Evolutionary conservation across 192 early-diverging fungal genomes (phyloP).

Genomic region (Jimgerdemannia lactiflua): DNA sequence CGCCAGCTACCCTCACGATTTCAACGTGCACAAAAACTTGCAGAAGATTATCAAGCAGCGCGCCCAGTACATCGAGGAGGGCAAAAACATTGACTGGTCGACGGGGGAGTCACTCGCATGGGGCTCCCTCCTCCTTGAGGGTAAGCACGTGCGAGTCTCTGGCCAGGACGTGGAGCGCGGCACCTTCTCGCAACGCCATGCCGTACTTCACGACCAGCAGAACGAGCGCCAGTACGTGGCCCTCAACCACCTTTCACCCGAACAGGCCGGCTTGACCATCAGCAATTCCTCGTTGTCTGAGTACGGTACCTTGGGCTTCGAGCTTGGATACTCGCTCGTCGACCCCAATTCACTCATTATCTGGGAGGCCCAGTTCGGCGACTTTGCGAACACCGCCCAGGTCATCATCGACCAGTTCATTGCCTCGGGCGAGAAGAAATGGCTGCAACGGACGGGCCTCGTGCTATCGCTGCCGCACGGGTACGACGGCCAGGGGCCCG

Average conservation of each 20-base stretch:
- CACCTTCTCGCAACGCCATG: conserved; percentile 98
- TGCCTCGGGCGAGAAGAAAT: conserved; percentile 94
- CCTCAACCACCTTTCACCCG: conserved; percentile 83
- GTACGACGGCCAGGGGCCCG: conserved; percentile 98
- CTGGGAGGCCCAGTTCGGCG: conserved; percentile 99
- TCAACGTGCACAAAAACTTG: conserved; percentile 86
- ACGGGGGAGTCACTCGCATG: conserved; percentile 94
- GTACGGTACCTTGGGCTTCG: conserved; percentile 94
- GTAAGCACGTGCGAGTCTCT: conserved; percentile 88
- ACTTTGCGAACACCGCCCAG: conserved; percentile 97
- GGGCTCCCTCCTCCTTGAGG: conserved; percentile 87
- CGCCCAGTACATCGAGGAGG: conserved; percentile 75
- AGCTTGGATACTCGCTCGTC: conserved; percentile 94
- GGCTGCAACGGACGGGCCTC: conserved; percentile 95
- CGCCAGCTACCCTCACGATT: conserved; percentile 77
- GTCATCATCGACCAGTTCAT: conserved; percentile 99
- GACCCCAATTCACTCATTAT: conserved; percentile 92
- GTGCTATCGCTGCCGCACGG: conserved; percentile 95
- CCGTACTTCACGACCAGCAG: conserved; percentile 94
- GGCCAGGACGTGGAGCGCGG: conserved; percentile 99
- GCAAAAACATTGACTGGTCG: conserved; percentile 91
- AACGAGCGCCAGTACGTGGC: conserved; percentile 80
- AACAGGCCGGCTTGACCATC: conserved; percentile 86
- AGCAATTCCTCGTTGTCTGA: conserved; percentile 97
- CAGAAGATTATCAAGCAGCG: conserved; percentile 81